Conservation (phyloP, 2,329 filamentous ascomycete species). For the Neonectria faginata region DNA sequence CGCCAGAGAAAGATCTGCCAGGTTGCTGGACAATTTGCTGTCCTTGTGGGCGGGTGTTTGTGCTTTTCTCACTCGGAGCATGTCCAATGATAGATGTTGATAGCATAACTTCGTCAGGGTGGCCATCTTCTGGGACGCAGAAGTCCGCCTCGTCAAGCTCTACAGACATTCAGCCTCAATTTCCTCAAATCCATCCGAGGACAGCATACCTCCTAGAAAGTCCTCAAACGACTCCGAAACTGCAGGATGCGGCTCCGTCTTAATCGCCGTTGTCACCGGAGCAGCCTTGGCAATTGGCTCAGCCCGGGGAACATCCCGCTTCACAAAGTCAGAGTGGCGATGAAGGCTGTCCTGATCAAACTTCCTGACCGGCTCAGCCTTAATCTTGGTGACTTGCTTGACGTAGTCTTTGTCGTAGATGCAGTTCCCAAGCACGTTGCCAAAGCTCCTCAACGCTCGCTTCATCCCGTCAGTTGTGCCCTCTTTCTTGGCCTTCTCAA, state of each 20-base stretch:
- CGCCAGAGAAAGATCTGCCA: constrained; percentile 35
- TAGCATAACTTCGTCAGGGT: constrained; percentile 81
- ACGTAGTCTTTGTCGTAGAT: constrained; percentile 98
- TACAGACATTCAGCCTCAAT: constrained; percentile 56
- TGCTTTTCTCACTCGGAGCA: constrained; percentile 36
- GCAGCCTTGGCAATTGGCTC: constrained; percentile 34
- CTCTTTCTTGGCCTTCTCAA: constrained; percentile 99
- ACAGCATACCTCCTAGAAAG: constrained; percentile 61
- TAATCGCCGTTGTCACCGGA: constrained; percentile 35
- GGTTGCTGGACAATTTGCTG: constrained; percentile 38
- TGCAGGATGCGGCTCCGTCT: constrained; percentile 44
- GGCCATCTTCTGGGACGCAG: constrained; percentile 73
- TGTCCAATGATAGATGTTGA: constrained; percentile 46
- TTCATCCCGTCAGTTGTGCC: constrained; percentile 96
- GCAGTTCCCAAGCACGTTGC: constrained; percentile 97
- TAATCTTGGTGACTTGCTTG: constrained; percentile 89
- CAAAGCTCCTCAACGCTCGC: constrained; percentile 88
- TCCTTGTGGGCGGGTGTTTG: constrained; percentile 34
- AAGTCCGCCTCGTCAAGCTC: constrained; percentile 85
- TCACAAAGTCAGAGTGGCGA: constrained; percentile 81
- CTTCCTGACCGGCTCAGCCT: constrained; percentile 75
- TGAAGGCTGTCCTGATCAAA: constrained; percentile 86
- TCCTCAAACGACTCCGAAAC: constrained; percentile 63
- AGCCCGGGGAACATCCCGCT: constrained; percentile 61
- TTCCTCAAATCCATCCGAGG: constrained; percentile 52